Evolutionary conservation across 768 basidiomycete genomes (phyloP).

Genomic region (Rhizopogon vulgaris): DNA sequence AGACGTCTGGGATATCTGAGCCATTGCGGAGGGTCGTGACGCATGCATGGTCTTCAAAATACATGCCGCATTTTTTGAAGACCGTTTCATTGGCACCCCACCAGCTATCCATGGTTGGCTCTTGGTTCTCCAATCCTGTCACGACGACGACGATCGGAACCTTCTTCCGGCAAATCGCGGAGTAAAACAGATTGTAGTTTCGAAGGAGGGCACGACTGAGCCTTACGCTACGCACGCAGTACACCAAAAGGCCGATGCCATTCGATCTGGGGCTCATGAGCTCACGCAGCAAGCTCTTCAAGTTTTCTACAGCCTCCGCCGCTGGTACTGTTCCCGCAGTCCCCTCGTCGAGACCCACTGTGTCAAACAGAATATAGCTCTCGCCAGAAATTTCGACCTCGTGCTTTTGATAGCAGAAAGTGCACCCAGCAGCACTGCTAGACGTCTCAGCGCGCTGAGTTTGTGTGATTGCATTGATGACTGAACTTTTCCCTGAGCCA

Average conservation of each 20-base stretch:
- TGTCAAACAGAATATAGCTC: constrained; percentile 29
- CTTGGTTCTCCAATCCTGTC: constrained; percentile 33
- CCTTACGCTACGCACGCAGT: constrained; percentile 24
- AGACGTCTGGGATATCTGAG: background rate
- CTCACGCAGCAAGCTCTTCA: constrained; percentile 18
- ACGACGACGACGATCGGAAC: constrained; percentile 32
- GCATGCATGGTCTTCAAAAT: constrained; percentile 29
- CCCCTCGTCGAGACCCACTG: constrained; percentile 34
- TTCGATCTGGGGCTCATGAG: constrained; percentile 14
- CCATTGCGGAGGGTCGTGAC: constrained; percentile 17
- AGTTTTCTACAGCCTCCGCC: constrained; percentile 21
- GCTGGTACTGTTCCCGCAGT: constrained; percentile 22
- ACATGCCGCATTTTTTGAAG: constrained; percentile 21
- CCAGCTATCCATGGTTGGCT: constrained; percentile 22
- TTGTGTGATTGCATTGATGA: constrained; percentile 26
- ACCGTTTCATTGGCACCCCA: constrained; percentile 25
- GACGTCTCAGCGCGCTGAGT: constrained; percentile 24
- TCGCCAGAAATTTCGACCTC: constrained; percentile 18
- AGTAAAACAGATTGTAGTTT: constrained; percentile 35
- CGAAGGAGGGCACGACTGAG: constrained; percentile 19
- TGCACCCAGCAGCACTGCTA: constrained; percentile 28
- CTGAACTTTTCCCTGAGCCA: constrained; percentile 22
- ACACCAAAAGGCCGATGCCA: constrained; percentile 19
- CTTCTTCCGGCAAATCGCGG: constrained; percentile 28
- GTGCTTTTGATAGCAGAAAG: constrained; percentile 25